Evolutionary conservation across 495 filamentous ascomycete species (phyloP), one percentile per base, ranked within the genome.

Genomic region (Neurospora sp.): DNA sequence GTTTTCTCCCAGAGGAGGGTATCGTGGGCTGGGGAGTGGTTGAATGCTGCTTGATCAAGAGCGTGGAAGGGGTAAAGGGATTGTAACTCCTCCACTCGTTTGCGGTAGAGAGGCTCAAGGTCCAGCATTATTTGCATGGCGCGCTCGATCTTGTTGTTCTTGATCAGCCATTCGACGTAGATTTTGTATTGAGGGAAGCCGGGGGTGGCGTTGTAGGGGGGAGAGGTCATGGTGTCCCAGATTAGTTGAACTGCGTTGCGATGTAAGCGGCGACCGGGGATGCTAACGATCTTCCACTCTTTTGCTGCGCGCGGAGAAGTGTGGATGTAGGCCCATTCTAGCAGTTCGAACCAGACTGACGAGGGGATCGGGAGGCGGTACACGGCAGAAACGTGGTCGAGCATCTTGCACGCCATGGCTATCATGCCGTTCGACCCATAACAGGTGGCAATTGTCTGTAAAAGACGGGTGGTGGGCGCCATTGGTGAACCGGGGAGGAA

Each of bases 341-440:
- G 71, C 9, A 84, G 72, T 1, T 77, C 74, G 37, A 75, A 76
- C 82, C 82, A 83, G 40, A 79, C 65, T 12, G 71, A 41, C 2
- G 41, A 41, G 2, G 82, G 71, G 22, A 84, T 78, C 3, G 72
- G 69, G 14, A 84, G 77, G n/a, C 61, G 14, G 39, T 79, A 78
- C 0, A 10, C 70, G 8, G 69, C 70, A 8, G 79, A 80, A 44
- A 83, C 45, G 44, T 75, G 69, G 59, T 81, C 76, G 35, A 81
- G 71, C 18, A 84, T 42, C 71, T 77, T 75, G 18, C 79, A 59
- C 7, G 80, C 81, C 37, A 72, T 22, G 1, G 68, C 31, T 10
- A 83, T 78, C 74, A 83, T 79, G 0, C 73, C 75, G 39, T 81
- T 82, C n/a, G 75, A 76, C 38, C 81, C 75, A 41, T 81, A 84